Base-by-base conservation (phyloP, 179 eudicot genomes). In the Kewa caespitosa region DNA sequence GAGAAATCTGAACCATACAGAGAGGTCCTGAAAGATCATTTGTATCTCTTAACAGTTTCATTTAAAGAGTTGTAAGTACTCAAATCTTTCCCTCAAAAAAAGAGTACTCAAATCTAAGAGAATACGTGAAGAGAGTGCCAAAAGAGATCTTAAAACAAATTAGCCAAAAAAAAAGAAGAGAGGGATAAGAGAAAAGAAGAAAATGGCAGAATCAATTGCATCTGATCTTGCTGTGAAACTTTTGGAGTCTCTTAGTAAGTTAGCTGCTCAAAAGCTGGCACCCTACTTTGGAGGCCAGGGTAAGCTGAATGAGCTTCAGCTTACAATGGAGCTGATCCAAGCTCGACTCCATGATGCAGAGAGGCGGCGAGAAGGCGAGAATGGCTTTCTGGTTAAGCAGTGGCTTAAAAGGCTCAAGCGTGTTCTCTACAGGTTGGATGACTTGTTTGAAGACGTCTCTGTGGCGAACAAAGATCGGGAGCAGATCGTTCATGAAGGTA, bases 391-490 rank as follows among this genome's bases (percentile, higher is more conserved):
- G 30, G 32, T 57, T 13, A 57, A 57, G 8, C 8, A 8, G 8
- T 57, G 30, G 32, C 62, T 57, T 5, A 57, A 23, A 28, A 28
- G 62, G 31, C 62, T 57, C 32, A 57, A 57, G 32, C 18, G 30
- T 57, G 62, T 57, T 11, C 62, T 57, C 14, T 57, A 57, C 62
- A 57, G 31, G 28, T 57, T 57, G 30, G 62, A 57, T 28, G 62
- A 57, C 62, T 57, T 57, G 62, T 57, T 23, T 20, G 62, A 57
- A 57, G 62, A 57, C 30, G 7, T 57, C 62, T n/a, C 62, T n/a
- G 18, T 57, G 62, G 62, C 62, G 23, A 31, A 57, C 27, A 4
- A 4, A 9, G 62, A 57, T 7, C 6, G 32, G 62, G 62, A 23
- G 10, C 32, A 6, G 27, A 25, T 57, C 9, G 28, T 1, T n/a